Base-by-base conservation (phyloP, 1,284 basidiomycete genomes). In the Moniliella sp. region DNA sequence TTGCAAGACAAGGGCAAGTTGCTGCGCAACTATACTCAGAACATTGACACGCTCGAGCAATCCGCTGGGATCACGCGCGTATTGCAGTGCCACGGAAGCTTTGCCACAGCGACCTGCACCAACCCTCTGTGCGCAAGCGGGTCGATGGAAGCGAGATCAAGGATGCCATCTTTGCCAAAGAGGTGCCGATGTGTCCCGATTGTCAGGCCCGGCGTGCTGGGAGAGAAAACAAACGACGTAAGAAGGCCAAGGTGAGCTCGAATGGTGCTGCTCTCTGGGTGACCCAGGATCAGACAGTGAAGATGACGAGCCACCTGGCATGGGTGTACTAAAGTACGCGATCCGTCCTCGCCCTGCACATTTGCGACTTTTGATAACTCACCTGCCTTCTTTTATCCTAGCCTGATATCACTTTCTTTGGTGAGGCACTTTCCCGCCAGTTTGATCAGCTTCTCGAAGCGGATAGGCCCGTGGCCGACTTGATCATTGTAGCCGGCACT, bases 361-460 rank as follows among this genome's bases (percentile, higher is more conserved):
- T 23, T 7, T n/a, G 21, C 21, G 8, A n/a, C 21, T 23, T 23
- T n/a, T n/a, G n/a, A n/a, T 7, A 23, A n/a, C 21, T 23, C 21
- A 23, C 7, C 21, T 7, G 7, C 21, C n/a, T n/a, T 23, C 21
- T 23, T 23, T n/a, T n/a, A 23, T n/a, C 21, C 8, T n/a, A 37
- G 32, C 83, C 84, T 1, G 82, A 88, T 55, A 93, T 93, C 41
- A 88, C 82, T 0, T 94, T 94, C 65, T 93, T 94, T 45, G 62
- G 63, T 3, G 64, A 97, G 64, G 54, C 54, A 38, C 18, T 32
- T 3, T 25, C 9, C 14, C 9, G 11, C 23, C 4, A 73, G 14
- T 93, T 91, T 51, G 83, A 91, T 50, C 15, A 32, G 15, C 41
- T 36, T 3, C 62, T 94, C 14, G 65, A 70, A 32, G 67, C 69